A percentile compares a stretch with the other conserved stretches of the same genome.
Conservation (phyloP, 345 rosid species). For the Cochlearia excelsa region DNA sequence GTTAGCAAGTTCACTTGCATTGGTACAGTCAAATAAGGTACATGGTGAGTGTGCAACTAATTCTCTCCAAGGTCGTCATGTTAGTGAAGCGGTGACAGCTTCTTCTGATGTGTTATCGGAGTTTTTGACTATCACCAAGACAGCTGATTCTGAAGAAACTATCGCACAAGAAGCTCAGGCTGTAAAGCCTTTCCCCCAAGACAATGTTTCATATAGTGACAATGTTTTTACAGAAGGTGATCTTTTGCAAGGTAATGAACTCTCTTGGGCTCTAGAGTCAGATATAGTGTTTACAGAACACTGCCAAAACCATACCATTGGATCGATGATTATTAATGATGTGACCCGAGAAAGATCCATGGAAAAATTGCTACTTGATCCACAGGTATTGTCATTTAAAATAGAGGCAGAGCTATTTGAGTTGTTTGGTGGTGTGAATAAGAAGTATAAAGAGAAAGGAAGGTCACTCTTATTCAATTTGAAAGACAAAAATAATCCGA, state of each 20-base stretch:
- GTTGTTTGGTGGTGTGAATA: conserved; percentile 90
- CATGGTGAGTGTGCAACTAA: conserved; percentile 53
- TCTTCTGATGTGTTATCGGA: conserved; percentile 30
- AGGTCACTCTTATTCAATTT: conserved; percentile 92
- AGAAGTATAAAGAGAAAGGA: conserved; percentile 91
- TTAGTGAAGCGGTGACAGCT: conserved; percentile 21
- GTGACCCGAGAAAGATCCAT: neutral
- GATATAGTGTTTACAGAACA: conserved; percentile 36
- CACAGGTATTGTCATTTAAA: conserved; percentile 55
- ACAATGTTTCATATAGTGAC: conserved; percentile 63
- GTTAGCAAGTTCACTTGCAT: conserved; percentile 68
- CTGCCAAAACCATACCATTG: conserved; percentile 30
- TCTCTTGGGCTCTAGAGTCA: conserved; percentile 80
- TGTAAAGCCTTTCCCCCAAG: conserved; percentile 48
- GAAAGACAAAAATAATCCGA: conserved; percentile 92
- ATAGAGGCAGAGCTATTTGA: conserved; percentile 86
- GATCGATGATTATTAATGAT: conserved; percentile 20
- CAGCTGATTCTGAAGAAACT: conserved; percentile 28
- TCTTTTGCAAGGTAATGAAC: conserved; percentile 92
- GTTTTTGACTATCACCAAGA: conserved; percentile 21
- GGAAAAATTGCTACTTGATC: conserved; percentile 36
- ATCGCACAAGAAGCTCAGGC: conserved; percentile 44
- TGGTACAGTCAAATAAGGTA: conserved; percentile 67
- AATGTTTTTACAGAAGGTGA: conserved; percentile 78
- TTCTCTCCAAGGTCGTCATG: conserved; percentile 17